Evolutionary conservation across 2,329 filamentous ascomycete species (phyloP), one percentile per base, ranked within the genome.

Genomic region (Emergomyces pasteurianus): DNA sequence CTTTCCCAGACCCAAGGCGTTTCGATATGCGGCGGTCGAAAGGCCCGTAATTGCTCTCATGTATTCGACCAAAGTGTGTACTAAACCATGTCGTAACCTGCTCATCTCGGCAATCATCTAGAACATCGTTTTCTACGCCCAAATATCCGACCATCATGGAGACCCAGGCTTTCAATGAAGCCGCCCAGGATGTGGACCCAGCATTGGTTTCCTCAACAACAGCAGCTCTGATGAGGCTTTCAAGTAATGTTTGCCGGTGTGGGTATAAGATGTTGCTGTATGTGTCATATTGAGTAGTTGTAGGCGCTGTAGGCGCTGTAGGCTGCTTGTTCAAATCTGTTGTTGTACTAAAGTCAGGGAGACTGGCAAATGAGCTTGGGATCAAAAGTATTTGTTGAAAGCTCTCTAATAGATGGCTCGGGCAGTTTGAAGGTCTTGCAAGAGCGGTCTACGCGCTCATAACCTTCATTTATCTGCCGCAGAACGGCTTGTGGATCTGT

Each of bases 231-330:
- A 49, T 43, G 60, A 54, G 43, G 23, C 53, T 23, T 50, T 62
- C 61, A 28, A 62, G 58, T 49, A 62, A 60, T 53, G 53, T 59
- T 49, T 31, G 31, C 50, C 56, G 58, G 28, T 60, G 61, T 56
- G 61, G 61, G 55, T 62, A 62, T 52, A 60, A 62, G 54, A 62
- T 57, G 43, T 60, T 62, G 61, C 61, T 43, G 59, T 62, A 62
- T 38, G 21, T 47, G 43, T 62, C 52, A 58, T 60, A 62, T 60
- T 60, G 58, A 49, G 42, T 36, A 57, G 18, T 53, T 55, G 40
- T 28, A 47, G 36, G 56, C 42, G 55, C 40, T 12, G 21, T 47
- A 21, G 56, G 6, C n/a, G n/a, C 50, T 43, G 55, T 43, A 12
- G 31, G 7, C 50, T 43, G 55, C 55, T 47, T 54, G 26, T 62